Percentiles rank a stretch among this genome's conserved stretches.
Evolutionary conservation across 768 basidiomycete species (phyloP).

Genomic region (Cyathus striatus): DNA sequence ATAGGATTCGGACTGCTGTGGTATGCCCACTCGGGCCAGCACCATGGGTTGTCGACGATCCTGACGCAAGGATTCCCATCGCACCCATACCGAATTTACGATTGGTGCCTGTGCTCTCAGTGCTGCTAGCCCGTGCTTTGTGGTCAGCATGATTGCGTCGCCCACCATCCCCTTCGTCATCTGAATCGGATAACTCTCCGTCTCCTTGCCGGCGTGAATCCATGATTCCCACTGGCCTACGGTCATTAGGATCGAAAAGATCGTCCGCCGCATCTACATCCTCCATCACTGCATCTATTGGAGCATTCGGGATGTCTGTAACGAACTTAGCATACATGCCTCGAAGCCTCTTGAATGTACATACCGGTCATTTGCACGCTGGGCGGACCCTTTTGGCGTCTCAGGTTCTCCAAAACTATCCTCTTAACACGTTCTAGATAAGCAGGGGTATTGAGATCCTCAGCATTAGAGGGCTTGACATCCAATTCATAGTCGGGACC

Average conservation of each 20-base stretch:
- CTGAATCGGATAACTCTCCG: conserved; percentile 92
- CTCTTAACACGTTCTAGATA: conserved; percentile 92
- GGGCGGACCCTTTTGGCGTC: conserved; percentile 83
- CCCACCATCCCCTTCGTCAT: conserved; percentile 93
- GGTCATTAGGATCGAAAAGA: conserved; percentile 67
- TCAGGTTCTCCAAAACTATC: conserved; percentile 87
- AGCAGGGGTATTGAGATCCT: conserved; percentile 89
- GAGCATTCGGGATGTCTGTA: conserved; percentile 77
- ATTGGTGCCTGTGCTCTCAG: conserved; percentile 31
- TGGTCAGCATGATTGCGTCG: conserved; percentile 65
- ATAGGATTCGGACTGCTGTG: conserved; percentile 43
- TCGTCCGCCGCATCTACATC: conserved; percentile 83
- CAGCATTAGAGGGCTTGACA: conserved; percentile 90
- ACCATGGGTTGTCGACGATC: conserved; percentile 55
- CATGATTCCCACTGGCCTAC: conserved; percentile 70
- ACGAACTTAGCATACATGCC: not conserved
- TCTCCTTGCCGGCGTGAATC: conserved; percentile 82
- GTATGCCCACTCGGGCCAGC: conserved; percentile 73
- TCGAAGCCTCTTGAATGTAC: not conserved
- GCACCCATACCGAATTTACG: conserved; percentile 61
- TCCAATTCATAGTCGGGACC: conserved; percentile 96
- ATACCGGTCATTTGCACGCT: conserved; percentile 88
- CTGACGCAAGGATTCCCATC: conserved; percentile 70
- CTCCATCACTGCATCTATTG: conserved; percentile 82
- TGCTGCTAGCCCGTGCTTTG: conserved; percentile 46